Conservation (phyloP, 805 yeast genomes). For the Diddensiella caesifluorescens region DNA sequence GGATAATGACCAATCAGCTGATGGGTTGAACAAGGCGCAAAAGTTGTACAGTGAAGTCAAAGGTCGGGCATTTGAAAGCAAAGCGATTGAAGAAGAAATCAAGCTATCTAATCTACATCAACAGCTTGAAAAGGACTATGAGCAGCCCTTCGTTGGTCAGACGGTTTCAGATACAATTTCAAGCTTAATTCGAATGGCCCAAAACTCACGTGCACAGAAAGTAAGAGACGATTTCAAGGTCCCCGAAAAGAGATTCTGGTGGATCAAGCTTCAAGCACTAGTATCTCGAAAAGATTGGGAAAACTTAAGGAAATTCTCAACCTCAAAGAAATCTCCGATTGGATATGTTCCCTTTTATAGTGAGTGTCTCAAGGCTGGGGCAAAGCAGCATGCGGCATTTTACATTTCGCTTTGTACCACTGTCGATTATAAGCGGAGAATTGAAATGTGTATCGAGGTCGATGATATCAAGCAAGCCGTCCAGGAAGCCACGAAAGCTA, state of each 20-base stretch:
- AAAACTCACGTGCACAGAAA: constrained; percentile 44
- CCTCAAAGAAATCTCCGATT: constrained; percentile 55
- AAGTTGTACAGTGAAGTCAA: constrained; percentile 35
- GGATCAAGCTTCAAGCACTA: constrained; percentile 46
- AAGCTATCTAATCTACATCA: constrained; percentile 42
- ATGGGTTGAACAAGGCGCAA: constrained; percentile 26
- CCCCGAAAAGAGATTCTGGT: constrained; percentile 51
- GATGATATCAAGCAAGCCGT: constrained; percentile 38
- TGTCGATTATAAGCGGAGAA: constrained; percentile 41
- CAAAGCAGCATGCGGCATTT: constrained; percentile 51
- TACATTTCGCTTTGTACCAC: constrained; percentile 52
- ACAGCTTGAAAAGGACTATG: constrained; percentile 39
- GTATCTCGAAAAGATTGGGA: constrained; percentile 48
- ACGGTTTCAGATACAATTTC: constrained; percentile 47
- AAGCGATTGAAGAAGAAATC: constrained; percentile 41
- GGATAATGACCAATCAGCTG: constrained; percentile 17
- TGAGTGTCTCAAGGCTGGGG: constrained; percentile 49
- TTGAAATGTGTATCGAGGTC: constrained; percentile 48
- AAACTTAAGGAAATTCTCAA: constrained; percentile 49
- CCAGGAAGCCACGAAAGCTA: constrained; percentile 29
- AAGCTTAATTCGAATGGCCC: constrained; percentile 43
- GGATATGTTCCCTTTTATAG: constrained; percentile 63
- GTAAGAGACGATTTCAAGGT: constrained; percentile 51
- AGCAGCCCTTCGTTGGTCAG: constrained; percentile 36
- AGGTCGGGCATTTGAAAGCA: constrained; percentile 34